These are phyloP conservation scores for Blastomyces emzantsi DNA, from an alignment of 2,329 filamentous ascomycete genomes.

Conservation along the genomic window DNA sequence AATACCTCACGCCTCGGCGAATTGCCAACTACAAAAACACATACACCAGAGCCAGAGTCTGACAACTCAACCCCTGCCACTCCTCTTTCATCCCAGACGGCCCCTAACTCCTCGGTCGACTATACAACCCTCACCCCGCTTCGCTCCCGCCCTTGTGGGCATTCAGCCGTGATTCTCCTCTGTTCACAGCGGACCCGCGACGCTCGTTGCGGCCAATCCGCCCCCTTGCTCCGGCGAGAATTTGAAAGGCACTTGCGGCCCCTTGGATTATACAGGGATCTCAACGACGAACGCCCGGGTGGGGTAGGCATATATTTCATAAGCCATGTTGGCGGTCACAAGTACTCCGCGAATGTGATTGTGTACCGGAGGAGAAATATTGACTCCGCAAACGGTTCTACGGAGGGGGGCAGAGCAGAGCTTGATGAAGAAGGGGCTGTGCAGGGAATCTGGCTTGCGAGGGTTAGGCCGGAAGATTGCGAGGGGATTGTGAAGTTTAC, in stretches of 20 bases:
- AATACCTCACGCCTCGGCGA: neutral
- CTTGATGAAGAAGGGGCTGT: constrained; percentile 50
- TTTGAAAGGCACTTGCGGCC: constrained; percentile 81
- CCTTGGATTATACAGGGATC: constrained; percentile 73
- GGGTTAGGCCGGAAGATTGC: constrained; percentile 78
- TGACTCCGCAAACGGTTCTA: constrained; percentile 9
- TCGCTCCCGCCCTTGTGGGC: constrained; percentile 60
- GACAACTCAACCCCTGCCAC: constrained; percentile 5
- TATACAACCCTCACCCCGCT: constrained; percentile 35
- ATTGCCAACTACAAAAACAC: neutral
- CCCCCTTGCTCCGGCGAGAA: constrained; percentile 78
- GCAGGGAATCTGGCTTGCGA: constrained; percentile 88
- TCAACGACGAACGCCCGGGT: constrained; percentile 79
- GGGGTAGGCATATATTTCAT: constrained; percentile 97
- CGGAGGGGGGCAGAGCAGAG: constrained; percentile 27
- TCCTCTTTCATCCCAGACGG: constrained; percentile 13
- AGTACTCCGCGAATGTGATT: constrained; percentile 91
- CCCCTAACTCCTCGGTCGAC: constrained; percentile 11
- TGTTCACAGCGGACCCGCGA: constrained; percentile 94
- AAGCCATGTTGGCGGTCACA: constrained; percentile 91
- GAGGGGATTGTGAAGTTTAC: constrained; percentile 88
- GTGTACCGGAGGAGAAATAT: constrained; percentile 60
- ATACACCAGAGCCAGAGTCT: constrained; percentile 10
- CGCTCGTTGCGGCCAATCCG: constrained; percentile 87
- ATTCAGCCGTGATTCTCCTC: constrained; percentile 79